A percentile compares a stretch with the other conserved stretches of the same genome.
Conservation (phyloP, 306 rosid species). For the Myrica gale region DNA sequence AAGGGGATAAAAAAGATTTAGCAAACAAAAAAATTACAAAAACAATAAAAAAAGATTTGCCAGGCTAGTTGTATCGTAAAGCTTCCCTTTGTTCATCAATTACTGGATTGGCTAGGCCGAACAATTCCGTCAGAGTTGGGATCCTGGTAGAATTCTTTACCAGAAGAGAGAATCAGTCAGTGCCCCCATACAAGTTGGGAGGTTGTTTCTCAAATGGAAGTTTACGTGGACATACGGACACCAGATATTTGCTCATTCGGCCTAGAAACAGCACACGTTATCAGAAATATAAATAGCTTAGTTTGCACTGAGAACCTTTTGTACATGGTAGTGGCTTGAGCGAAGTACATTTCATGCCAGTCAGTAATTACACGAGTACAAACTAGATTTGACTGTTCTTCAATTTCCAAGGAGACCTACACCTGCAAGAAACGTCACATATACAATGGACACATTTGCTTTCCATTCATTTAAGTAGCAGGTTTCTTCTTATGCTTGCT, state of each 20-base stretch:
- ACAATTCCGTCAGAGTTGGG: background rate
- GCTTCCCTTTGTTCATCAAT: background rate
- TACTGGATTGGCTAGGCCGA: background rate
- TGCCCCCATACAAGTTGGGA: background rate
- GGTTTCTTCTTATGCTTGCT: conserved; percentile 48
- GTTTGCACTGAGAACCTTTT: conserved; percentile 24
- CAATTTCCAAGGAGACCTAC: conserved; percentile 21
- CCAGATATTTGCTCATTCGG: background rate
- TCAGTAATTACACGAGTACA: conserved; percentile 13
- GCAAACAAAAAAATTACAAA: background rate
- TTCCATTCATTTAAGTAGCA: background rate
- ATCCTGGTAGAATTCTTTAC: conserved; percentile 1
- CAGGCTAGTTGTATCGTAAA: background rate
- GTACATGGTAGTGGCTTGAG: conserved; percentile 32
- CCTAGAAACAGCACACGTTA: conserved; percentile 15
- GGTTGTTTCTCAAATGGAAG: background rate
- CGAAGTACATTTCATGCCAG: conserved; percentile 25
- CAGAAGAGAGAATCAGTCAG: conserved; percentile 12
- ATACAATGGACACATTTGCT: conserved; percentile 20
- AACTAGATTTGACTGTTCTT: conserved; percentile 11
- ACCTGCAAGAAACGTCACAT: conserved; percentile 11
- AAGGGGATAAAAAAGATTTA: background rate
- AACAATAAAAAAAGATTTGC: background rate
- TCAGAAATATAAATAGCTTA: background rate
- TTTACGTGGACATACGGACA: background rate